Evolutionary conservation across 192 early-diverging fungal genomes (phyloP), one percentile per base, ranked within the genome.

Genomic region (Coemansia reversa): DNA sequence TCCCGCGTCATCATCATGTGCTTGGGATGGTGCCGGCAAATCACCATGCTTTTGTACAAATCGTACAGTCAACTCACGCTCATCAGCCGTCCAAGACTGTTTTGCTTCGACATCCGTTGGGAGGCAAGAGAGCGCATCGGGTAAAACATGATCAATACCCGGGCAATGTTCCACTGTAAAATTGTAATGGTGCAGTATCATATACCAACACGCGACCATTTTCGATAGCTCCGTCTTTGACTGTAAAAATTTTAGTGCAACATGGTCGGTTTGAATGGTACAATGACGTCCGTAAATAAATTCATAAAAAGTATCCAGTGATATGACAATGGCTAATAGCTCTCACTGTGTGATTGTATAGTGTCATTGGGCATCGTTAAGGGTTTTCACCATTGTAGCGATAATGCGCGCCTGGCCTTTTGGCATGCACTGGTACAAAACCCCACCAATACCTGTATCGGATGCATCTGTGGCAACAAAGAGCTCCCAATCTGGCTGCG

Each of bases 251-350:
- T 35, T 1, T 35, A 35, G 11, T 12, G 11, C 33, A 4, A 51
- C 49, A 64, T 79, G 74, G 53, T 83, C 76, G 0, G 74, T 74
- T 28, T 49, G 76, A 14, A 83, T n/a, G 0, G 70, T 73, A 35
- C 75, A 79, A 3, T 20, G 50, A 19, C 58, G 50, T 58, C 76
- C 73, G 35, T 61, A 79, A 3, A 83, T 12, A 49, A 65, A 79
- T 22, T 72, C 58, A 33, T 83, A 70, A 47, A 79, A 59, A 3
- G 20, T 18, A 12, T 23, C 7, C 22, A 59, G 25, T 14, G 58
- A 35, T 7, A n/a, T 7, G 7, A 59, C 35, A 9, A 59, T 45
- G 19, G 39, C 58, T 25, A 59, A 39, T 24, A 59, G 39, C 42
- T 59, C 58, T 6, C 25, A 22, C 39, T 59, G 39, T 18, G 35